Percentiles rank a stretch among this genome's conserved stretches.
Evolutionary conservation across 345 rosid species (phyloP).

Genomic region (Eucalyptus viminalis): DNA sequence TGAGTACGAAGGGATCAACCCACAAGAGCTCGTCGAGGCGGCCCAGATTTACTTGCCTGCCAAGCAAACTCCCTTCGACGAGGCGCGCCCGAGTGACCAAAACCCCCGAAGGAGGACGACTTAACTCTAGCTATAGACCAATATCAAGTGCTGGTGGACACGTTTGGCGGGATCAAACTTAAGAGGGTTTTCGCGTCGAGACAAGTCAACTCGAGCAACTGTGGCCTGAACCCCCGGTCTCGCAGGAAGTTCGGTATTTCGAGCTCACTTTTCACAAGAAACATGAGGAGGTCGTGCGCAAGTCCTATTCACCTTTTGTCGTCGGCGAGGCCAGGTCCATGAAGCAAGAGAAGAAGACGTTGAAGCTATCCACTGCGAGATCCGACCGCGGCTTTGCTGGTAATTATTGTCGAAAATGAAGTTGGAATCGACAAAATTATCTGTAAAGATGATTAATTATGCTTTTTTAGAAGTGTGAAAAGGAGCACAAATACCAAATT

Average conservation of each 20-base stretch:
- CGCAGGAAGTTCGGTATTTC: slow-evolving; percentile 23
- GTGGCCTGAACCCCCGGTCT: slow-evolving; percentile 3
- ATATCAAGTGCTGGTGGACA: slow-evolving; percentile 19
- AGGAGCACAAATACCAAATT: not conserved
- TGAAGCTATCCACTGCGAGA: not conserved
- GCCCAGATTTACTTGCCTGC: slow-evolving; percentile 21
- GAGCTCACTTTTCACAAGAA: slow-evolving; percentile 46
- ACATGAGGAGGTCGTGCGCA: slow-evolving; percentile 29
- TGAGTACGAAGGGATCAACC: slow-evolving; percentile 27
- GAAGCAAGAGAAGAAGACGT: not conserved
- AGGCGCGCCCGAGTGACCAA: slow-evolving; percentile 30
- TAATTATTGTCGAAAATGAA: no score
- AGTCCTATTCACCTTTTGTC: slow-evolving; percentile 34
- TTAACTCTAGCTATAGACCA: slow-evolving; percentile 19
- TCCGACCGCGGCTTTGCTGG: not conserved
- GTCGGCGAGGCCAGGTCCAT: slow-evolving; percentile 22
- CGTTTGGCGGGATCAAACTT: slow-evolving; percentile 1
- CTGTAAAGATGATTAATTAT: not conserved
- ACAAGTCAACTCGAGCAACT: slow-evolving; percentile 7
- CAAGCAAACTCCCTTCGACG: slow-evolving; percentile 24
- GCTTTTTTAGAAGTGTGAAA: not conserved
- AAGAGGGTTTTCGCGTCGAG: slow-evolving; percentile 22
- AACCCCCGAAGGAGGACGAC: slow-evolving; percentile 34
- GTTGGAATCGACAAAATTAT: not conserved
- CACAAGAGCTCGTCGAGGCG: slow-evolving; percentile 24